Percentiles rank a stretch among this genome's conserved stretches.
Conservation (phyloP, 306 rosid species). For the Cucurbita ficifolia region DNA sequence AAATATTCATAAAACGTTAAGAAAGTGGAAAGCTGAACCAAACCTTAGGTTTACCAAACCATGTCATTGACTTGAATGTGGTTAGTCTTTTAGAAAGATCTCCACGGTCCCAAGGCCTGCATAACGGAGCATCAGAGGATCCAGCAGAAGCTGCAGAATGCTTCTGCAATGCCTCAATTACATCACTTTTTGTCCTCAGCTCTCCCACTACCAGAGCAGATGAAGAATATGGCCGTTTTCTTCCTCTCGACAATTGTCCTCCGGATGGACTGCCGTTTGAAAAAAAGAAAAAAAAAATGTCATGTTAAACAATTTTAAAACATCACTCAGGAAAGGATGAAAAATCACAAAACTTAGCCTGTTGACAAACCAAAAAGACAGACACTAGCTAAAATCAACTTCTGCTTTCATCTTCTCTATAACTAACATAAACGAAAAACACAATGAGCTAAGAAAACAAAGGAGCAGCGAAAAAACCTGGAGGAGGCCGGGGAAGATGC, state of each 20-base stretch:
- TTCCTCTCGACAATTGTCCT: slow-evolving; percentile 31
- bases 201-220: slow-evolving; percentile 35
- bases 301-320: background rate
- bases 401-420: background rate
- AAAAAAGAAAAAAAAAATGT: background rate
- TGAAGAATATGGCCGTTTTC: slow-evolving; percentile 42
- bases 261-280: slow-evolving; percentile 27
- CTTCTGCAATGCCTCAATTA: slow-evolving; percentile 17
- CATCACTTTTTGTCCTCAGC: slow-evolving; percentile 25
- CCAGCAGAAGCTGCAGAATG: slow-evolving; percentile 19
- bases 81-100: slow-evolving; percentile 66
- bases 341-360: background rate
- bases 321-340: background rate
- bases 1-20: background rate
- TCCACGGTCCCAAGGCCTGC: slow-evolving; percentile 91
- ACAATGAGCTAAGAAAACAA: background rate
- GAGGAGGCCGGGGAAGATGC: slow-evolving; percentile 9
- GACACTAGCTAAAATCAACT: background rate
- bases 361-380: background rate
- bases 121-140: slow-evolving; percentile 22
- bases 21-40: background rate
- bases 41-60: slow-evolving; percentile 97
- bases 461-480: slow-evolving; percentile 25
- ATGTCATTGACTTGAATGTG: slow-evolving; percentile 85
- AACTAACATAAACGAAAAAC: background rate